phyloP scores from a whole-genome alignment of 352 stramenopile genomes.

The Pythium aphanidermatum region DNA sequence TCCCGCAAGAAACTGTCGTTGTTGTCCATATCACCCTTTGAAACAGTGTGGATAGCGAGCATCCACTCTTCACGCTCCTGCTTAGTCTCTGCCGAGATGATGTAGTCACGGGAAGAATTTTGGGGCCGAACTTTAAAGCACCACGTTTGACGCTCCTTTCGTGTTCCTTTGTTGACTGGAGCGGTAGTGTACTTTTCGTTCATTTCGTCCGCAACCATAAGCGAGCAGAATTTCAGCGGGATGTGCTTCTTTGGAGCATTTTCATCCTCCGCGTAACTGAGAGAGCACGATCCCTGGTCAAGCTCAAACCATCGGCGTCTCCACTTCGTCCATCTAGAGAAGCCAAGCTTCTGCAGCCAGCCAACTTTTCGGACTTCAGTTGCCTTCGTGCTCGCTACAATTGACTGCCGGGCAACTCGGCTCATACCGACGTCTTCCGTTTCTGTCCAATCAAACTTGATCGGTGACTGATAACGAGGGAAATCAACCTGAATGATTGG shows the following conservation, averaged over 20 bases:
- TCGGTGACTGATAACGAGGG: constrained; percentile 41
- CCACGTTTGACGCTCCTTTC: constrained; percentile 73
- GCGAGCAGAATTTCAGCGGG: constrained; percentile 56
- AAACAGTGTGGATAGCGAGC: constrained; percentile 75
- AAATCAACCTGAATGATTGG: constrained; percentile 73
- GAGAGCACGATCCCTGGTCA: constrained; percentile 67
- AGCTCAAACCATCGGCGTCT: constrained; percentile 72
- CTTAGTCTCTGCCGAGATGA: constrained; percentile 82
- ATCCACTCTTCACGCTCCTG: constrained; percentile 89
- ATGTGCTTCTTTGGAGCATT: constrained; percentile 60
- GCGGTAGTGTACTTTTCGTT: constrained; percentile 83
- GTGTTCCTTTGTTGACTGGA: constrained; percentile 81
- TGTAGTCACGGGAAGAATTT: constrained; percentile 75
- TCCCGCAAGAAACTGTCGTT: constrained; percentile 25
- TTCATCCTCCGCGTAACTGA: constrained; percentile 77
- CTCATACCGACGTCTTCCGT: constrained; percentile 19
- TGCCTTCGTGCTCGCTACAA: constrained; percentile 44
- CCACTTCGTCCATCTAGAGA: constrained; percentile 68
- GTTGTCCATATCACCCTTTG: constrained; percentile 53
- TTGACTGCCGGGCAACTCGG: constrained; percentile 39
- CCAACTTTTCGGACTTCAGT: constrained; percentile 70
- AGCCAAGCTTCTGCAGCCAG: constrained; percentile 81
- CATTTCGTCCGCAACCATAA: constrained; percentile 76
- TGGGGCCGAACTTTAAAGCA: constrained; percentile 80
- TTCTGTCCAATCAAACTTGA: constrained; percentile 75